Evolutionary conservation across 2,329 filamentous ascomycete species (phyloP), one percentile per base, ranked within the genome.

Genomic region (Aspergillus sp.): DNA sequence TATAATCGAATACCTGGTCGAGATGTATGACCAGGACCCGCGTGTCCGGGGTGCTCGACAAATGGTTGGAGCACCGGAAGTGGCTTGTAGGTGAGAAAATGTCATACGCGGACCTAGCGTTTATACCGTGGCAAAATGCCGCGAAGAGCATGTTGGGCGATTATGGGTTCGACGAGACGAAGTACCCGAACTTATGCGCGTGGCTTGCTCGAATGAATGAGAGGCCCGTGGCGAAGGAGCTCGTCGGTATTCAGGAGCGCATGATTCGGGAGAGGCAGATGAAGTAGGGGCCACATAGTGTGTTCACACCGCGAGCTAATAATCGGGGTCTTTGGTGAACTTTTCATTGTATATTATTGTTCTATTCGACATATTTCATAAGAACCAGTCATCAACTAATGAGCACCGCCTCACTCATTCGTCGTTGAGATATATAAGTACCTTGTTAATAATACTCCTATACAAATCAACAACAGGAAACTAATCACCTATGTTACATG

Each of bases 11-110:
- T 42, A 42, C 39, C 12, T 42, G 14, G 6, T 42, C n/a, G 39
- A 42, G 39, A 14, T 1, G 4, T 42, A 42, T n/a, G n/a, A 42
- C 11, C 39, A 14, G n/a, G 4, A n/a, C 39, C 39, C 78, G 80
- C 32, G 71, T 82, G 11, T 66, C 75, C 4, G 70, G 70, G 24
- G 80, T 82, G 2, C 67, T 83, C n/a, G 78, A 83, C 6, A 46
- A 22, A 7, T 36, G 46, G 32, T 22, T 56, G 47, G 46, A 51
- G 31, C 24, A 11, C 5, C 47, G 22, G 6, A 46, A 56, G 26
- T 56, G 54, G 54, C 29, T 56, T 46, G 54, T 56, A 3, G 54
- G 47, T 9, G 47, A 49, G 12, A 50, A 51, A 26, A 24, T 49
- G 12, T 50, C 54, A 5, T 52, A 56, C 31, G 54, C 54, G 20